phyloP scores from a whole-genome alignment of 2,329 filamentous ascomycete genomes.

The Fusarium nurragi region DNA sequence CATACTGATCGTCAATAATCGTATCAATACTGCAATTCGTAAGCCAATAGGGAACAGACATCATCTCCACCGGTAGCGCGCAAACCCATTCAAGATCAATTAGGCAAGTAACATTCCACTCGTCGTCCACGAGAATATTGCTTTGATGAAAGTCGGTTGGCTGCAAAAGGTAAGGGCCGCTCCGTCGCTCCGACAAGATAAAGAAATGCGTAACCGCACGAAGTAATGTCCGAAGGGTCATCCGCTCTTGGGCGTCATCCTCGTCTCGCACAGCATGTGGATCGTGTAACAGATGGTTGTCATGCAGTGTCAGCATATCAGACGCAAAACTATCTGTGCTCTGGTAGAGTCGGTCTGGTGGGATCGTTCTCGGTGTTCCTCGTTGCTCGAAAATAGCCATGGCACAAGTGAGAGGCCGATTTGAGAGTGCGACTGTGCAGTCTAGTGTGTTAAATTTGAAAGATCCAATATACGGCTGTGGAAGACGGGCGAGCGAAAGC shows the following conservation, averaged over 20 bases:
- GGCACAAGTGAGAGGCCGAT: constrained; percentile 45
- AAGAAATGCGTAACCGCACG: neutral
- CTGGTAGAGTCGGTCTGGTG: constrained; percentile 44
- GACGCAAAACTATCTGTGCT: constrained; percentile 36
- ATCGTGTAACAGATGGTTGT: neutral
- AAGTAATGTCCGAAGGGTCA: neutral
- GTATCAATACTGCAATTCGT: neutral
- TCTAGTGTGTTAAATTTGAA: constrained; percentile 45
- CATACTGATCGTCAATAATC: neutral
- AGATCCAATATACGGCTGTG: constrained; percentile 45
- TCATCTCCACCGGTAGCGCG: constrained; percentile 1
- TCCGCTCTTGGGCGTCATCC: neutral
- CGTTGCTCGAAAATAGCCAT: constrained; percentile 49
- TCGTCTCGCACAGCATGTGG: neutral
- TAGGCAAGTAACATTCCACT: constrained; percentile 6
- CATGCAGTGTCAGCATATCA: neutral
- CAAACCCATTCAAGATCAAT: constrained; percentile 11
- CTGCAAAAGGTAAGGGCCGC: constrained; percentile 2
- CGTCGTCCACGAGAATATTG: constrained; percentile 3
- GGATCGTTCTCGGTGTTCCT: constrained; percentile 45
- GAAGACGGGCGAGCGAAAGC: constrained; percentile 44
- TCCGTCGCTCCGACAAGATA: neutral
- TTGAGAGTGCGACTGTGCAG: constrained; percentile 46
- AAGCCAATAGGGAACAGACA: constrained; percentile 11
- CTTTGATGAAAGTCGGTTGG: neutral